Evolutionary conservation across 495 filamentous ascomycete genomes (phyloP).

Genomic region (Xylaria telfairii): DNA sequence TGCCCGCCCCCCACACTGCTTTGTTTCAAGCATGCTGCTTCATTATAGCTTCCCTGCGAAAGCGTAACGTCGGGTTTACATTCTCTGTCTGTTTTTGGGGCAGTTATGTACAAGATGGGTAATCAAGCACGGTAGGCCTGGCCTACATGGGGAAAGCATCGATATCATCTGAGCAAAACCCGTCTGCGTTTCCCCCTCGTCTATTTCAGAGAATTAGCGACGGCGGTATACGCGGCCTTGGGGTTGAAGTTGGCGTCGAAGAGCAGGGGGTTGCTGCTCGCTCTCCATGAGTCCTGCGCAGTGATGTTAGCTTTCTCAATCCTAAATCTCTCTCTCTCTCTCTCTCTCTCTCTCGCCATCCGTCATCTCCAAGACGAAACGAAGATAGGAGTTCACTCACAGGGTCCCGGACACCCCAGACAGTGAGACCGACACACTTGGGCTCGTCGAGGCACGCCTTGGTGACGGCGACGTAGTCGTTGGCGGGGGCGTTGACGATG

Average conservation of each 20-base stretch:
- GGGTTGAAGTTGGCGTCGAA: slow-evolving; percentile 68
- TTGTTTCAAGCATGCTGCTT: background rate
- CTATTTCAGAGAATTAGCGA: slow-evolving; percentile 57
- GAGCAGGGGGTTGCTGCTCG: slow-evolving; percentile 63
- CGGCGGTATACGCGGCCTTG: slow-evolving; percentile 69
- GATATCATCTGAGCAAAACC: background rate
- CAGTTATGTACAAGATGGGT: slow-evolving; percentile 16
- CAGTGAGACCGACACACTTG: slow-evolving; percentile 76
- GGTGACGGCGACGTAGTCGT: slow-evolving; percentile 68
- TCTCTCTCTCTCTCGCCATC: too few species aligned
- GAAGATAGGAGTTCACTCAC: slow-evolving; percentile 43
- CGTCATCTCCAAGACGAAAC: background rate
- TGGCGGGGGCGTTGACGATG: slow-evolving; percentile 62
- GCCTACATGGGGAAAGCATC: too few species aligned
- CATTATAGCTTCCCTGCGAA: background rate
- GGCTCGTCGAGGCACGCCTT: slow-evolving; percentile 67
- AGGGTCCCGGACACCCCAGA: slow-evolving; percentile 75
- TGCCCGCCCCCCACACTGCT: background rate
- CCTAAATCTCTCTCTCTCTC: background rate
- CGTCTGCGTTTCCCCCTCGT: background rate
- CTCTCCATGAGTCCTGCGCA: slow-evolving; percentile 68
- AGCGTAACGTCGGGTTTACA: background rate
- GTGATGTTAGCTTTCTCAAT: slow-evolving; percentile 24
- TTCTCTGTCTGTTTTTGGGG: background rate
- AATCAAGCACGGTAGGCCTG: background rate